Conservation (phyloP, 306 rosid species). For the Sesbania bispinosa region DNA sequence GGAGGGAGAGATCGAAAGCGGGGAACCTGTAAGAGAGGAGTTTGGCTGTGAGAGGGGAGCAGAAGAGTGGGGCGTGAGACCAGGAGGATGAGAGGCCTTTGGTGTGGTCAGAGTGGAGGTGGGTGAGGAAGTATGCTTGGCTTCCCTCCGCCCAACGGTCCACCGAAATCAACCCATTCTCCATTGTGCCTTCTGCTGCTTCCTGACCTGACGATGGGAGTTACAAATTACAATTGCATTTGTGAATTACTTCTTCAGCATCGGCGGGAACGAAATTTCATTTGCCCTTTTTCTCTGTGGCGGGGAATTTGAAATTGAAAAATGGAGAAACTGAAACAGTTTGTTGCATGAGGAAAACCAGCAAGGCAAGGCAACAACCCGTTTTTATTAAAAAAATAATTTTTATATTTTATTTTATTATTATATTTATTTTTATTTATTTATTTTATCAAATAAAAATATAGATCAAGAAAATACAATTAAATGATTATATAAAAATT, state of each 20-base stretch:
- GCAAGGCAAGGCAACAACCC: too few species aligned
- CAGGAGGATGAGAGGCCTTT: slow-evolving; percentile 55
- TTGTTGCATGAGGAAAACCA: too few species aligned
- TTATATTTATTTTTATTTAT: too few species aligned
- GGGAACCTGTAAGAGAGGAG: slow-evolving; percentile 63
- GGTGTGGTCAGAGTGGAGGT: slow-evolving; percentile 81
- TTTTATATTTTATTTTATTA: too few species aligned
- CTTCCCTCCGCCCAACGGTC: slow-evolving; percentile 62
- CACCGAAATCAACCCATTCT: slow-evolving; percentile 51
- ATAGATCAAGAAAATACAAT: too few species aligned
- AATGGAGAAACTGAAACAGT: too few species aligned
- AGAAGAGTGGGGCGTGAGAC: slow-evolving; percentile 61
- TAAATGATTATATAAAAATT: too few species aligned
- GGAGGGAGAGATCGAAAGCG: slow-evolving; percentile 50
- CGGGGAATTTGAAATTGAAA: neutral
- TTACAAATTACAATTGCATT: neutral
- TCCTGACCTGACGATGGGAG: too few species aligned
- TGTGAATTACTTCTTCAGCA: neutral
- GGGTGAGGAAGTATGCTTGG: slow-evolving; percentile 65
- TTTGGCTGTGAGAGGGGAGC: slow-evolving; percentile 63
- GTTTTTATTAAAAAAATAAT: too few species aligned
- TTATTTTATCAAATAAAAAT: too few species aligned
- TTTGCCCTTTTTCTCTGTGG: neutral
- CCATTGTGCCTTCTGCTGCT: slow-evolving; percentile 28
- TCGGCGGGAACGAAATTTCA: neutral